phyloP scores from a whole-genome alignment of 2,329 filamentous ascomycete species.

The Fusarium denticulatum region DNA sequence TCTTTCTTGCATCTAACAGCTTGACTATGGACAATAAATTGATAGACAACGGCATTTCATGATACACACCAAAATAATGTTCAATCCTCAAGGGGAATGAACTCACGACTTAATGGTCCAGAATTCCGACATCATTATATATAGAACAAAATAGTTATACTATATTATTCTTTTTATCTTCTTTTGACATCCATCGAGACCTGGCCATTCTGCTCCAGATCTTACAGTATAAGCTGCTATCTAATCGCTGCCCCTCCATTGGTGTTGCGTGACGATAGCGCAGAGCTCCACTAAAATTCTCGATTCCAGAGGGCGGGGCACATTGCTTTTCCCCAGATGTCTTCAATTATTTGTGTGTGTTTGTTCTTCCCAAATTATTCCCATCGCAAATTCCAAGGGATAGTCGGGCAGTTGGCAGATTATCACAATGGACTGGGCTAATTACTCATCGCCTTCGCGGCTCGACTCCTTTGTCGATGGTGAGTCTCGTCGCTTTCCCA shows the following conservation, averaged over 20 bases:
- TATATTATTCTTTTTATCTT: background rate
- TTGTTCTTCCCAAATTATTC: constrained; percentile 11
- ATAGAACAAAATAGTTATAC: background rate
- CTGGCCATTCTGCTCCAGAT: background rate
- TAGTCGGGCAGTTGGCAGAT: constrained; percentile 17
- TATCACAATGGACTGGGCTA: constrained; percentile 40
- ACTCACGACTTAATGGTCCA: background rate
- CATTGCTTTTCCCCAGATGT: constrained; percentile 30
- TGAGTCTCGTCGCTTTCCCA: constrained; percentile 10
- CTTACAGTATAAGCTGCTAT: constrained; percentile 15
- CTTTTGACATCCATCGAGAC: no score
- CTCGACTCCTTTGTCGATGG: constrained; percentile 41
- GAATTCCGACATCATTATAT: background rate
- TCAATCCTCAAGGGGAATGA: background rate
- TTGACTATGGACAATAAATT: background rate
- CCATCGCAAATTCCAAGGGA: background rate
- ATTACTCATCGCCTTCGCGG: constrained; percentile 39
- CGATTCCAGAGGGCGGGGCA: constrained; percentile 37
- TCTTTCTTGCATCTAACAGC: background rate
- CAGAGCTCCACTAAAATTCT: constrained; percentile 35
- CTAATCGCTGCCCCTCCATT: constrained; percentile 41
- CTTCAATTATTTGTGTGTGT: constrained; percentile 22
- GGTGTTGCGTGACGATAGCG: constrained; percentile 36
- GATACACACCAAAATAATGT: background rate
- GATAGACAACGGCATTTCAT: background rate